Conservation (phyloP, 176 grass and related monocot genomes). For the Carex cristatella region DNA sequence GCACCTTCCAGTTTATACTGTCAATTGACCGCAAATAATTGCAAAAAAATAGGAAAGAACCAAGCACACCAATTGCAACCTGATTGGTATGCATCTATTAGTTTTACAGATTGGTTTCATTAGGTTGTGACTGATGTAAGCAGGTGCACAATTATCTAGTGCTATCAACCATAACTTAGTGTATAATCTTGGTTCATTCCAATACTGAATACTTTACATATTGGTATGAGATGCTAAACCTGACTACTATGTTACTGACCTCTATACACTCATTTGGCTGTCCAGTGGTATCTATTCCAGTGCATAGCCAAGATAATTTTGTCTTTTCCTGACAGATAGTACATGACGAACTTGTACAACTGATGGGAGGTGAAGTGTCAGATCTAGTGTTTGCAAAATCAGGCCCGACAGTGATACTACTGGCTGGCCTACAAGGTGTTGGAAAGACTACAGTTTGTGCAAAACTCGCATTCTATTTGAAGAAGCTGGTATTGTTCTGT, state of each 20-base stretch:
- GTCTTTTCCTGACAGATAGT: constrained; percentile 49
- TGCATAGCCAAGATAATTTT: background rate
- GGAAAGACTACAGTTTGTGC: constrained; percentile 94
- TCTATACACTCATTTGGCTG: background rate
- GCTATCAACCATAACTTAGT: background rate
- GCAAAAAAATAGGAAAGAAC: background rate
- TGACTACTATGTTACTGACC: background rate
- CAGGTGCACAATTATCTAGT: background rate
- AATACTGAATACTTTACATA: background rate
- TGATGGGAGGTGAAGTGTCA: constrained; percentile 93
- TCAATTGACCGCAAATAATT: background rate
- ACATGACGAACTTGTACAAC: constrained; percentile 75
- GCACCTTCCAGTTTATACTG: background rate
- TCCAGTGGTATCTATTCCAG: background rate
- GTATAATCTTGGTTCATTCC: background rate
- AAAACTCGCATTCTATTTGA: constrained; percentile 87
- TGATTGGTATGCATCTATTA: background rate
- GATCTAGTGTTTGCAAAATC: constrained; percentile 72
- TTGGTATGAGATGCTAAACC: background rate
- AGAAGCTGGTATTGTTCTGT: constrained; percentile 67
- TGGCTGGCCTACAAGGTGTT: constrained; percentile 91
- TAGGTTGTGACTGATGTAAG: background rate
- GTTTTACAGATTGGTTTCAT: background rate
- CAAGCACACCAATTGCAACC: background rate
- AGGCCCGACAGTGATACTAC: constrained; percentile 69